These are phyloP conservation scores for Metschnikowia lachancei DNA, from an alignment of 805 yeast species.

Conservation along the genomic window DNA sequence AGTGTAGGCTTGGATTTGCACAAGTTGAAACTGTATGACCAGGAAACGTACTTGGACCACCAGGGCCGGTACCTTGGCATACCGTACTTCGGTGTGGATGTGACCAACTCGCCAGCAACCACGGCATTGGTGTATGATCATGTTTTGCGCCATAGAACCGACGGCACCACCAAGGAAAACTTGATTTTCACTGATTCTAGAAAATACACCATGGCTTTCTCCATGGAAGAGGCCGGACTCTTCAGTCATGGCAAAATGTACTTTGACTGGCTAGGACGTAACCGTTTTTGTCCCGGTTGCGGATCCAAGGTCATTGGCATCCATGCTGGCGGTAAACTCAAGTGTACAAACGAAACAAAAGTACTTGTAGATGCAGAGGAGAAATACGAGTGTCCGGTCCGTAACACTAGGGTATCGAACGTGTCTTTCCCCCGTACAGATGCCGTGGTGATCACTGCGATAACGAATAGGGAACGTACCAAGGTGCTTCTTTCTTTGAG, in stretches of 20 bases:
- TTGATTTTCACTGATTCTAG: slow-evolving; percentile 32
- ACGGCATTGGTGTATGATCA: slow-evolving; percentile 32
- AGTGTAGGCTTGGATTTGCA: slow-evolving; percentile 40
- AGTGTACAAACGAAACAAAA: slow-evolving; percentile 19
- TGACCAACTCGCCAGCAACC: slow-evolving; percentile 45
- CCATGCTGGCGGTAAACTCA: slow-evolving; percentile 56
- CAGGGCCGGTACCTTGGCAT: slow-evolving; percentile 54
- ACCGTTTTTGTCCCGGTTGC: slow-evolving; percentile 83
- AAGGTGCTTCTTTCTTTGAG: slow-evolving; percentile 70
- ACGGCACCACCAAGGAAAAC: slow-evolving; percentile 13
- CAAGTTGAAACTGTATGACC: slow-evolving; percentile 27
- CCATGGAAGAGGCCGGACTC: slow-evolving; percentile 54
- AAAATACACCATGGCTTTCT: slow-evolving; percentile 36
- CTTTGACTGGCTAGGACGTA: slow-evolving; percentile 77
- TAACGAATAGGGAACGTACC: slow-evolving; percentile 57
- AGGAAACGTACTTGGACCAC: slow-evolving; percentile 39
- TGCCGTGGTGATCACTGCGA: slow-evolving; percentile 80
- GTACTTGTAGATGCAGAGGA: slow-evolving; percentile 8
- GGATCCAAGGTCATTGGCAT: slow-evolving; percentile 62
- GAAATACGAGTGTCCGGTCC: slow-evolving; percentile 35
- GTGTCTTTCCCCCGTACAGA: slow-evolving; percentile 91
- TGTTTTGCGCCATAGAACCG: slow-evolving; percentile 7
- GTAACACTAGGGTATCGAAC: slow-evolving; percentile 55
- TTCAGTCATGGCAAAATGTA: slow-evolving; percentile 82
- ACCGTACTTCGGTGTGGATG: slow-evolving; percentile 65